Base-by-base conservation (phyloP, 352 stramenopile species). In the Phytophthora macrochlamydospora region DNA sequence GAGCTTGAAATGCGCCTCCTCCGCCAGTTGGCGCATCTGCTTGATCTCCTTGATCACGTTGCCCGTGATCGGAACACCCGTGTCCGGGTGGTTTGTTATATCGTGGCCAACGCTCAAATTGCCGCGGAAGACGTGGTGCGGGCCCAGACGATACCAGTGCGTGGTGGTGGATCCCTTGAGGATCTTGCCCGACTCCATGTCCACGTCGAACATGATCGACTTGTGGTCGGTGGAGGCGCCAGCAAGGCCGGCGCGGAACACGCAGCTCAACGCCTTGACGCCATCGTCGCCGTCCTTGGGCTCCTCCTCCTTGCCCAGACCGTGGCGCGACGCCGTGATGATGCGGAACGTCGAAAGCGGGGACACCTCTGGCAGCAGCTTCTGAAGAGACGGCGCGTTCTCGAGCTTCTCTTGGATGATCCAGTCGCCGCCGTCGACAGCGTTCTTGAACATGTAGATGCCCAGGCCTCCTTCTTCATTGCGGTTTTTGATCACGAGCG, bases 371-470 rank as follows among this genome's bases (percentile, higher is more conserved):
- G 97, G 97, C 30, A 99, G 75, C 51, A 99, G 73, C 42, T 85
- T 91, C 43, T 85, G 89, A 14, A 99, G 79, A 78, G 95, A 98
- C 11, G 86, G 87, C 33, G 87, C 86, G 77, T 99, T 99, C 42
- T 94, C 80, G 9, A 98, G 85, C 56, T 93, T 91, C 69, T 99
- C 95, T 71, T 99, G 97, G 67, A 99, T 98, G 59, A 99, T 99
- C 83, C 85, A 96, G 73, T 94, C 86, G 37, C 97, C 97, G 28
- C 97, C 97, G 28, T 85, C 77, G 1, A 94, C 87, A 0, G 97
- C 97, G 83, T 99, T 99, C 65, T 97, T 95, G 74, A 98, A 99
- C 62, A 99, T 99, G 73, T 93, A 93, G 65, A 99, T 98, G 51
- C 97, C 97, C 85, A 99, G 93, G 42, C 97, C 97, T 18, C 97